Evolutionary conservation across 2,329 filamentous ascomycete genomes (phyloP), one percentile per base, ranked within the genome.

Genomic region (Pseudogymnoascus sp.): DNA sequence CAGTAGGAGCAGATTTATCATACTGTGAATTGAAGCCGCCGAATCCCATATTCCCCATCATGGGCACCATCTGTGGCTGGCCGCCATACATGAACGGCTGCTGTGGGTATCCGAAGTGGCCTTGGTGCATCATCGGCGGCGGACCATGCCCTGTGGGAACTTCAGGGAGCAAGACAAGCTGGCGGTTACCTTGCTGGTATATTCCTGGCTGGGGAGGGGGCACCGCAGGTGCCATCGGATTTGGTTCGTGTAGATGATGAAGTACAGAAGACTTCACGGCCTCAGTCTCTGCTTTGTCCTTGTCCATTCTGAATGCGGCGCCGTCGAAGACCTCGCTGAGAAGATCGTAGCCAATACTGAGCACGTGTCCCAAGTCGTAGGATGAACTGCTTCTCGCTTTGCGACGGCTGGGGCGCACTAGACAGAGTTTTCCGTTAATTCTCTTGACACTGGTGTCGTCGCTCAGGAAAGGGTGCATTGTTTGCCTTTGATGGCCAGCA

Each of bases 351-450:
- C 51, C 51, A 14, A 57, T 57, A 34, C 59, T 40, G 5, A 39
- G 14, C 3, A 39, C 39, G 36, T n/a, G 36, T 40, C 59, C 59
- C 36, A 61, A 61, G 34, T 26, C 34, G 21, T 39, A 39, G 59
- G 59, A 39, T 14, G 36, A 61, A 31, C 36, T 61, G 36, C 18
- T 39, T 61, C 36, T 61, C 36, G 11, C 39, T 23, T 16, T 61
- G 12, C 39, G 34, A 18, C 36, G 59, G 37, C 36, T 61, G 14
- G 59, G 59, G 12, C 59, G 34, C 8, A 61, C 59, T 61, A 61
- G 18, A 42, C 39, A 42, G 2, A 61, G 39, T 26, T 31, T 61
- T 23, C 59, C 59, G 59, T 61, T 61, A 61, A 61, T 61, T 61
- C 16, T 61, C 18, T 23, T 37, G 18, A 61, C 59, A 31, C 39